Percentiles rank a stretch among this genome's conserved stretches.
phyloP scores from a whole-genome alignment of 768 basidiomycete genomes.

The Boletus reticuloceps region DNA sequence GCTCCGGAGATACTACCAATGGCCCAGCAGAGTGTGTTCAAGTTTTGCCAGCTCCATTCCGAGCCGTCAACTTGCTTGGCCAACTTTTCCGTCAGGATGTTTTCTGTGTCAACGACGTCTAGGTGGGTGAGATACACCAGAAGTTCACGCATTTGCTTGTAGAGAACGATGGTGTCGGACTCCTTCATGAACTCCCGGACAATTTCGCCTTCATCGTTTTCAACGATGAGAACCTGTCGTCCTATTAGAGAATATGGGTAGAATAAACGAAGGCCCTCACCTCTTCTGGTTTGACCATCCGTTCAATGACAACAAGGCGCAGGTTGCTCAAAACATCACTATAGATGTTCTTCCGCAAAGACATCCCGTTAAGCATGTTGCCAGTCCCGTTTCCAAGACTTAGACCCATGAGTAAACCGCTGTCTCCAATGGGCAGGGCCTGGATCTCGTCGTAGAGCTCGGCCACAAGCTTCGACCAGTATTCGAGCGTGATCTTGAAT shows the following conservation, averaged over 20 bases:
- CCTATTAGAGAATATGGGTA: slow-evolving; percentile 5
- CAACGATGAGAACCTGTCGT: slow-evolving; percentile 88
- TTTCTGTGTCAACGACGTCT: slow-evolving; percentile 95
- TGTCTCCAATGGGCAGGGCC: slow-evolving; percentile 83
- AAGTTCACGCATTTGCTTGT: slow-evolving; percentile 98
- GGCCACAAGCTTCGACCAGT: slow-evolving; percentile 94
- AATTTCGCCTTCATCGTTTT: slow-evolving; percentile 99
- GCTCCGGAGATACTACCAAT: slow-evolving; percentile 99
- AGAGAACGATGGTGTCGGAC: slow-evolving; percentile 95
- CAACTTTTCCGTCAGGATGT: slow-evolving; percentile 95
- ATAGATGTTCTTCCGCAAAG: slow-evolving; percentile 91
- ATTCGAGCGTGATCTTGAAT: slow-evolving; percentile 99
- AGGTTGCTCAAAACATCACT: slow-evolving; percentile 93
- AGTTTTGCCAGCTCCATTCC: slow-evolving; percentile 99
- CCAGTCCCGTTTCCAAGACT: slow-evolving; percentile 67
- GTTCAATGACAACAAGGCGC: slow-evolving; percentile 92
- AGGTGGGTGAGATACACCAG: slow-evolving; percentile 97
- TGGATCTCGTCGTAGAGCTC: slow-evolving; percentile 98
- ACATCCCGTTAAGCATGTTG: slow-evolving; percentile 72
- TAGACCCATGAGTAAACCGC: slow-evolving; percentile 83
- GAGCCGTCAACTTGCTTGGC: slow-evolving; percentile 95
- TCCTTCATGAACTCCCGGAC: slow-evolving; percentile 99
- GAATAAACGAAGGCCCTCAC: slow-evolving; percentile 39
- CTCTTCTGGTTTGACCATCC: slow-evolving; percentile 99
- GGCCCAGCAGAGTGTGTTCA: slow-evolving; percentile 99